phyloP scores from a whole-genome alignment of 495 filamentous ascomycete genomes.

The Hamigera avellanea region DNA sequence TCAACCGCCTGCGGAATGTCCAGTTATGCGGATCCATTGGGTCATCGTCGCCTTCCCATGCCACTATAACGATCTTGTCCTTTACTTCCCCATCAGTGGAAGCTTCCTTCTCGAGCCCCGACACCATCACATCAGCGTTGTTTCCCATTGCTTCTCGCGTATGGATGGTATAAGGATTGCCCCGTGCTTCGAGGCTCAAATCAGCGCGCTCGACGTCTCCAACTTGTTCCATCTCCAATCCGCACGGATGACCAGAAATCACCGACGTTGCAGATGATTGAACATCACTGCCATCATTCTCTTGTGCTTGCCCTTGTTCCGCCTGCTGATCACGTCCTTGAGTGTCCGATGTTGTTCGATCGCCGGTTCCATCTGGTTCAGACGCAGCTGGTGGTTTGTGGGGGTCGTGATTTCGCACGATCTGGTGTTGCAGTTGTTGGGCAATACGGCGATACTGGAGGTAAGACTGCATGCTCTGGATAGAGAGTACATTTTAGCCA shows the following conservation, averaged over 20 bases:
- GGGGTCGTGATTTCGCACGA: slow-evolving; percentile 9
- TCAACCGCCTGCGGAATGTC: slow-evolving; percentile 21
- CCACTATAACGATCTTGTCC: slow-evolving; percentile 46
- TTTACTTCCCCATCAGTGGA: slow-evolving; percentile 7
- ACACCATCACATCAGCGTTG: slow-evolving; percentile 10
- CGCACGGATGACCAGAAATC: slow-evolving; percentile 1
- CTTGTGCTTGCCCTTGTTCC: no score
- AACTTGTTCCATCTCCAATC: slow-evolving; percentile 7
- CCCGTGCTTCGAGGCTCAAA: slow-evolving; percentile 3
- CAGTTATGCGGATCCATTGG: slow-evolving; percentile 47
- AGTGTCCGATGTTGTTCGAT: no score
- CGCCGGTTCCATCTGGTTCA: no score
- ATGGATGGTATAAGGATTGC: slow-evolving; percentile 12
- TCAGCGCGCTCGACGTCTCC: slow-evolving; percentile 8
- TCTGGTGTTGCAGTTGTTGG: slow-evolving; percentile 20
- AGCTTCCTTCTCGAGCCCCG: slow-evolving; percentile 6
- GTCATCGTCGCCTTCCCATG: slow-evolving; percentile 41
- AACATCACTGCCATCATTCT: no score
- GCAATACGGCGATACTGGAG: slow-evolving; percentile 26
- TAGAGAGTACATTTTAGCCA: no score
- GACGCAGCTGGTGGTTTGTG: no score
- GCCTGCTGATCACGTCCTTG: no score
- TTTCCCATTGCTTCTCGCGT: slow-evolving; percentile 9
- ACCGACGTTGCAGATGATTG: no score
- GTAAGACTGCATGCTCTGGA: slow-evolving; percentile 19